Conservation (phyloP, 345 rosid species). For the Dipteronia dyeriana region DNA sequence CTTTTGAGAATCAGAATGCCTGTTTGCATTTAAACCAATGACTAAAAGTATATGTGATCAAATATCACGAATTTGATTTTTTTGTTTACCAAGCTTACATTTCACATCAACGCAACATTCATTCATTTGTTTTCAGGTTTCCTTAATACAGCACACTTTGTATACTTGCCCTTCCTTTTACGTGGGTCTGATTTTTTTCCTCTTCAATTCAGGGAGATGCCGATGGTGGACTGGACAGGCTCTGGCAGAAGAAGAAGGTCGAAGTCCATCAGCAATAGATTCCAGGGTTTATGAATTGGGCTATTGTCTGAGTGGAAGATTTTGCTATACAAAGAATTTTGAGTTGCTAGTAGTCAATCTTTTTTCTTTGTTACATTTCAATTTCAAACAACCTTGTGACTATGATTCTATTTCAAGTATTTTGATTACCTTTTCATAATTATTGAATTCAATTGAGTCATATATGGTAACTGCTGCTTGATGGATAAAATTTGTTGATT, state of each 20-base stretch:
- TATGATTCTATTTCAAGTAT: not conserved
- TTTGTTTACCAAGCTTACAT: not conserved
- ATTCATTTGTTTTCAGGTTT: not conserved
- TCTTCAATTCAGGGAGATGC: constrained; percentile 20
- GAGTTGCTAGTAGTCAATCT: not conserved
- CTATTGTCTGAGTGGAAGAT: not conserved
- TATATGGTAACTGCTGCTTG: not conserved
- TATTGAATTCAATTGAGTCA: not conserved
- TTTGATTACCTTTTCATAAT: not conserved
- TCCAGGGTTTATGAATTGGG: not conserved
- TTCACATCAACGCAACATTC: not conserved
- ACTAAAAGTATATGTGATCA: not conserved
- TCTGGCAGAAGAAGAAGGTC: constrained; percentile 37
- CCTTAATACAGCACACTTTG: not conserved
- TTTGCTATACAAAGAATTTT: not conserved
- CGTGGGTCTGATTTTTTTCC: not conserved
- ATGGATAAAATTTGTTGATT: not conserved
- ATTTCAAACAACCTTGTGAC: not conserved
- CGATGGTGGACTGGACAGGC: constrained; percentile 36
- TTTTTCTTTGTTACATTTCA: not conserved
- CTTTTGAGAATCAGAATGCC: not conserved
- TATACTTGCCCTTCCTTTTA: no score
- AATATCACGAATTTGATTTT: not conserved
- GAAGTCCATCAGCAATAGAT: constrained; percentile 14
- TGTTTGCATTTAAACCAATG: not conserved